phyloP scores from a whole-genome alignment of 176 grass and related monocot species.

The Otatea glauca region DNA sequence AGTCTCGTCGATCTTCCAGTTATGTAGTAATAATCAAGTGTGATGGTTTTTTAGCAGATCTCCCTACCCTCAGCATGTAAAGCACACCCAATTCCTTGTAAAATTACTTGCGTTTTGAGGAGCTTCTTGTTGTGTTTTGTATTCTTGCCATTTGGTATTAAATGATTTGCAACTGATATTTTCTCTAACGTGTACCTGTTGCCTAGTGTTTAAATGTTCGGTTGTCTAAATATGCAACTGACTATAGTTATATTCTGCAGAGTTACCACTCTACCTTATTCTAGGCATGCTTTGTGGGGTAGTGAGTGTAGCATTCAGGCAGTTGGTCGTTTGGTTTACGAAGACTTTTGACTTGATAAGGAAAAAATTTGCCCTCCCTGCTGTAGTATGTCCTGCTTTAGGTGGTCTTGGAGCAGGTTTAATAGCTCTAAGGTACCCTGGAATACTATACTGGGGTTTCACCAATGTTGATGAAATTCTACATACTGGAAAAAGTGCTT shows the following conservation, averaged over 20 bases:
- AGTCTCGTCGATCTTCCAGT: neutral
- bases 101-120: neutral
- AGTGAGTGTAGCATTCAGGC: slow-evolving; percentile 86
- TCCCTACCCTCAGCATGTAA: neutral
- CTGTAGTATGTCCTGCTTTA: slow-evolving; percentile 94
- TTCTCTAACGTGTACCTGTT: neutral
- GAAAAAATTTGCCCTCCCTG: slow-evolving; percentile 79
- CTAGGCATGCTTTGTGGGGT: slow-evolving; percentile 94
- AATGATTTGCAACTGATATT: neutral
- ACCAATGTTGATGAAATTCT: slow-evolving; percentile 98
- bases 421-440: slow-evolving; percentile 97
- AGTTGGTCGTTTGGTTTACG: slow-evolving; percentile 90
- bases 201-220: slow-evolving; percentile 9
- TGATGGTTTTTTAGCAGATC: slow-evolving; percentile 17
- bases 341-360: slow-evolving; percentile 90
- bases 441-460: slow-evolving; percentile 96
- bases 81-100: slow-evolving; percentile 22
- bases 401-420: slow-evolving; percentile 93
- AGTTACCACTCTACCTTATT: slow-evolving; percentile 95
- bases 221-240: slow-evolving; percentile 35
- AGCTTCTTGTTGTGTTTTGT: neutral
- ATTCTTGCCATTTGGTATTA: slow-evolving; percentile 1
- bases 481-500: slow-evolving; percentile 96
- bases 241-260: slow-evolving; percentile 58
- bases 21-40: slow-evolving; percentile 20